Percentiles rank a stretch among this genome's conserved stretches.
Evolutionary conservation across 2,329 filamentous ascomycete genomes (phyloP).

Genomic region (Ceratocystis cacaofunesta): DNA sequence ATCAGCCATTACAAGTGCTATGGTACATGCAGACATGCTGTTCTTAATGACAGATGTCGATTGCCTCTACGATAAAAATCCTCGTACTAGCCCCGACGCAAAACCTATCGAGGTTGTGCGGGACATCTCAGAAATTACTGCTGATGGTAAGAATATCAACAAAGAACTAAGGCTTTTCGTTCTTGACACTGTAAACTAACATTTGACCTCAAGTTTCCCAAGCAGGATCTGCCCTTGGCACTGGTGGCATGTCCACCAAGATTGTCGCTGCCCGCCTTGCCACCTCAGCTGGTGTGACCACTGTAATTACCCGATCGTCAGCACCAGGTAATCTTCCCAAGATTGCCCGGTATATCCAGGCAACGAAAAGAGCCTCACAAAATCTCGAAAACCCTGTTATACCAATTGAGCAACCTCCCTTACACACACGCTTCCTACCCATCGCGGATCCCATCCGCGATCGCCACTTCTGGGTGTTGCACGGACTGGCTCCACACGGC

Average conservation of each 20-base stretch:
- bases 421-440: conserved; percentile 88
- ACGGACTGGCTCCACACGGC: conserved; percentile 80
- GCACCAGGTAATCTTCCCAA: conserved; percentile 80
- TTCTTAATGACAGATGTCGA: conserved; percentile 99
- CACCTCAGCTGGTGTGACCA: conserved; percentile 87
- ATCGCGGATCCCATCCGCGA: conserved; percentile 75
- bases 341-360: conserved; percentile 71
- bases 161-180: background rate
- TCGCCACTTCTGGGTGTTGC: conserved; percentile 91
- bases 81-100: conserved; percentile 69
- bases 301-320: conserved; percentile 86
- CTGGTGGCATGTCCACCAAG: conserved; percentile 95
- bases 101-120: conserved; percentile 83
- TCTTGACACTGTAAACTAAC: conserved; percentile 17
- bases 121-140: conserved; percentile 67
- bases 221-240: conserved; percentile 76
- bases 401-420: conserved; percentile 35
- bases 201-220: conserved; percentile 50
- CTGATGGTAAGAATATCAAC: conserved; percentile 45
- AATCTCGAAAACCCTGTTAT: conserved; percentile 19
- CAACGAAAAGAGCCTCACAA: conserved; percentile 23
- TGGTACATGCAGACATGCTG: conserved; percentile 91
- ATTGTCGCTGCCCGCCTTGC: conserved; percentile 85
- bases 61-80: conserved; percentile 93
- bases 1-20: conserved; percentile 88